Evolutionary conservation across 2,329 filamentous ascomycete genomes (phyloP).

Genomic region (Paecilomyces variotii): DNA sequence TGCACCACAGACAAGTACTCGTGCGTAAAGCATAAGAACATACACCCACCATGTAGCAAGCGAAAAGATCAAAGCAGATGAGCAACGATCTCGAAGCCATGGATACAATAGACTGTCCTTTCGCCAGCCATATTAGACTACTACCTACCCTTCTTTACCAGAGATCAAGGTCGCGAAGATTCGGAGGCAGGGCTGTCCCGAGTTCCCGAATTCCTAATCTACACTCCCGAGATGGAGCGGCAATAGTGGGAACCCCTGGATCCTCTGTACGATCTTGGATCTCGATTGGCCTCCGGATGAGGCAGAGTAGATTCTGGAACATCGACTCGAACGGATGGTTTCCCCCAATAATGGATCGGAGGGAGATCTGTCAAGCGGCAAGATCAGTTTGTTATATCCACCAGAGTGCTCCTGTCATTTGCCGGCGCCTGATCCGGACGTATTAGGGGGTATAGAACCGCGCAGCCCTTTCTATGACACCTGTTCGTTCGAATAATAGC

Average conservation of each 20-base stretch:
- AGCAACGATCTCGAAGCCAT: too few relatives aligned
- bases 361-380: conserved; percentile 1
- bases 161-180: neutral
- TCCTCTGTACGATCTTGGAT: neutral
- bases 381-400: neutral
- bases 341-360: neutral
- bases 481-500: neutral
- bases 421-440: neutral
- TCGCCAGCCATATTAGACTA: neutral
- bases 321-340: neutral
- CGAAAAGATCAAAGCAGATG: too few relatives aligned
- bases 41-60: too few relatives aligned
- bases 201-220: neutral
- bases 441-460: neutral
- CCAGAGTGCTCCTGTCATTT: neutral
- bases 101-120: neutral
- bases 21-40: neutral
- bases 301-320: neutral
- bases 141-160: neutral
- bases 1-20: neutral
- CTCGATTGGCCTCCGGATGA: neutral
- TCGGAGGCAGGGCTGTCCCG: neutral
- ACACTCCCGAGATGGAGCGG: neutral
- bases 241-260: neutral
- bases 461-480: neutral